These are phyloP conservation scores for Neopestalotiopsis sp. DNA, from an alignment of 2,329 filamentous ascomycete genomes.

Conservation along the genomic window DNA sequence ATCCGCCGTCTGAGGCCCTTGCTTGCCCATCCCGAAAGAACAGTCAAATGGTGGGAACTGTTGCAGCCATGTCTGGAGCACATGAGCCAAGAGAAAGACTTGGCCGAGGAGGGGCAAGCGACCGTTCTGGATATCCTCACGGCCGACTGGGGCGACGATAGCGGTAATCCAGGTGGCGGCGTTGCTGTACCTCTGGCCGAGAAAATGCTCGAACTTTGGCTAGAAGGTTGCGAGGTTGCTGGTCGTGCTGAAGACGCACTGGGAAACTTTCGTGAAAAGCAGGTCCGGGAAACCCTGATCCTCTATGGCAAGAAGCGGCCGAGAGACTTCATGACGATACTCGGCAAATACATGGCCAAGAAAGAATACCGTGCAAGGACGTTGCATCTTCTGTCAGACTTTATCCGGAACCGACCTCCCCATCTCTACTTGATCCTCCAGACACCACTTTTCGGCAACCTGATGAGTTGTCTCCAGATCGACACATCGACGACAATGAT, in stretches of 20 bases:
- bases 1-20: conserved; percentile 68
- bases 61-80: conserved; percentile 61
- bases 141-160: conserved; percentile 63
- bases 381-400: conserved; percentile 72
- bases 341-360: conserved; percentile 71
- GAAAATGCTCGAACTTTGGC: conserved; percentile 62
- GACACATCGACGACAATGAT: conserved; percentile 80
- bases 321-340: conserved; percentile 69
- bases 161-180: conserved; percentile 46
- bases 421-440: conserved; percentile 76
- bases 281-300: conserved; percentile 57
- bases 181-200: conserved; percentile 44
- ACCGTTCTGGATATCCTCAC: conserved; percentile 68
- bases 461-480: conserved; percentile 75
- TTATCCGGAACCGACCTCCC: conserved; percentile 77
- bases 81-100: conserved; percentile 64
- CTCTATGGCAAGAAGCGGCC: conserved; percentile 72
- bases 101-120: conserved; percentile 68
- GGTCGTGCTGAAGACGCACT: conserved; percentile 42
- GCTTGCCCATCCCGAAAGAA: conserved; percentile 65
- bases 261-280: conserved; percentile 52
- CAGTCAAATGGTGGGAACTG: conserved; percentile 75
- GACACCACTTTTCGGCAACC: conserved; percentile 72
- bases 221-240: conserved; percentile 48
- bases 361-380: conserved; percentile 67